Evolutionary conservation across 345 rosid species (phyloP).

Genomic region (Sonneratia caseolaris): DNA sequence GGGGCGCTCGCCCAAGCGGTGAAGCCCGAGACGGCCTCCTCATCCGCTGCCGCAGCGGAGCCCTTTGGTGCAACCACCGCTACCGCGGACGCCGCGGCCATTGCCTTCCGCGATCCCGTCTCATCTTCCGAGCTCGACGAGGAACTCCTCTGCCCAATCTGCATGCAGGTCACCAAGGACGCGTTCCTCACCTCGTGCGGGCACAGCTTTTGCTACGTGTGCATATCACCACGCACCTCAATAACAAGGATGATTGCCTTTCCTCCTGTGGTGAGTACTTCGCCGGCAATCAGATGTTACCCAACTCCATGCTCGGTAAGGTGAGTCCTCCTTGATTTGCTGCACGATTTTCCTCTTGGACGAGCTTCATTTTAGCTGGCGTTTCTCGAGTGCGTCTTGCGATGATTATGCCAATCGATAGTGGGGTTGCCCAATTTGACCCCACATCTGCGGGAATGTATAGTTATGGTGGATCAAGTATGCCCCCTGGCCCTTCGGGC

Average conservation of each 20-base stretch:
- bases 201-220: conserved; percentile 96
- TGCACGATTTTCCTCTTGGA: background rate
- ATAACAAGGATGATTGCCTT: conserved; percentile 91
- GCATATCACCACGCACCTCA: conserved; percentile 85
- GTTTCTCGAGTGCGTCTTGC: too few relatives aligned
- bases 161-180: conserved; percentile 91
- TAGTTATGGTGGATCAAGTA: too few relatives aligned
- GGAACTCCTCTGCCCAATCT: conserved; percentile 85
- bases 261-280: conserved; percentile 79
- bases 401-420: too few relatives aligned
- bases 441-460: too few relatives aligned
- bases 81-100: conserved; percentile 9
- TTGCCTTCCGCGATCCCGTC: conserved; percentile 9
- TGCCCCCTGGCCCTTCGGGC: too few relatives aligned
- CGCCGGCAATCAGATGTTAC: conserved; percentile 66
- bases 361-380: conserved; percentile 10
- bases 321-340: conserved; percentile 18
- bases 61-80: conserved; percentile 5
- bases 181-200: conserved; percentile 94
- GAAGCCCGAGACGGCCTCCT: conserved; percentile 27
- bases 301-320: conserved; percentile 84
- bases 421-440: too few relatives aligned
- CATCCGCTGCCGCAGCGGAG: conserved; percentile 5
- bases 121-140: conserved; percentile 42
- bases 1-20: conserved; percentile 57